Evolutionary conservation across 257 asterid species (phyloP).

Genomic region (Thymus mandschuricus): DNA sequence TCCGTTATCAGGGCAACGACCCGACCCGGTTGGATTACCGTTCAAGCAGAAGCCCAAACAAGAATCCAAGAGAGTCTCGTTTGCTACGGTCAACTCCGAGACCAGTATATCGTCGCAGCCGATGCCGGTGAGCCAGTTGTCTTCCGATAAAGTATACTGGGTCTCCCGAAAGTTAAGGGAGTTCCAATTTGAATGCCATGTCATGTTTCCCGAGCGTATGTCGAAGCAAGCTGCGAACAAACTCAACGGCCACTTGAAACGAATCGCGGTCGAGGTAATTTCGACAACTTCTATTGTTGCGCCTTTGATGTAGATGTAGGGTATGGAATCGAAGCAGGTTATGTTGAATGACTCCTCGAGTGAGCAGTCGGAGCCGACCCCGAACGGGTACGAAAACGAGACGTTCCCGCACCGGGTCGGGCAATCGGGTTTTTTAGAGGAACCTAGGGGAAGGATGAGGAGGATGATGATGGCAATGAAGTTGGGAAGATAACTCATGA

Average conservation of each 20-base stretch:
- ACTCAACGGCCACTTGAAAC: background rate
- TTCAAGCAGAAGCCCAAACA: conserved; percentile 2
- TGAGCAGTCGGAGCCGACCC: background rate
- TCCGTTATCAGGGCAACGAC: conserved; percentile 9
- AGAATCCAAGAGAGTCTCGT: background rate
- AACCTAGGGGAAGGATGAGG: too few relatives aligned
- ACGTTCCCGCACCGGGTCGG: background rate
- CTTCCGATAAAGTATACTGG: conserved; percentile 27
- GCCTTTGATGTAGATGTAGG: background rate
- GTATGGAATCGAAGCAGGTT: background rate
- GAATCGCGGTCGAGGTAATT: conserved; percentile 2
- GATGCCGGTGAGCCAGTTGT: too few relatives aligned
- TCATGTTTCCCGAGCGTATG: background rate
- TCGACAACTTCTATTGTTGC: background rate
- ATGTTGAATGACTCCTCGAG: background rate
- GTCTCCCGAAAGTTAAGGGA: background rate
- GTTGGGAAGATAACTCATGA: background rate
- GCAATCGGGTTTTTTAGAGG: too few relatives aligned
- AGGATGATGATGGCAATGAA: too few relatives aligned
- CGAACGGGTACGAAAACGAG: background rate
- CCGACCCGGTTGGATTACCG: background rate
- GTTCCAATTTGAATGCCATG: background rate
- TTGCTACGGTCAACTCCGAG: background rate
- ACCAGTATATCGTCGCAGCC: background rate
- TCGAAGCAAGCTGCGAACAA: background rate